phyloP scores from a whole-genome alignment of 495 filamentous ascomycete genomes.

The Hypoxylon rickii region DNA sequence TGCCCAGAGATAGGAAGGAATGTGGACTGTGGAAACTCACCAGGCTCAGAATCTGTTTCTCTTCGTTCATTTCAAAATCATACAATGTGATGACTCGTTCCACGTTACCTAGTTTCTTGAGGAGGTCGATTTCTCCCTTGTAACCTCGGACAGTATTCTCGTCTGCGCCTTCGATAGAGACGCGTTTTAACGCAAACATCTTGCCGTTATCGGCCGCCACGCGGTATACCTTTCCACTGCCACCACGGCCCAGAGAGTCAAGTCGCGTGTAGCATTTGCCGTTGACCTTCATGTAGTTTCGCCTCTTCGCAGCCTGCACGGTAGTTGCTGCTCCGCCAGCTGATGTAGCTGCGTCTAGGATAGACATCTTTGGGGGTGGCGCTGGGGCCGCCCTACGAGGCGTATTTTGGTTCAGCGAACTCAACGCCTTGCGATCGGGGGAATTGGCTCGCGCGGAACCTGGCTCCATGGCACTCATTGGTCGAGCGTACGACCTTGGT shows the following conservation, averaged over 20 bases:
- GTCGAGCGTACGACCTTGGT: constrained; percentile 56
- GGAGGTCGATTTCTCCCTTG: constrained; percentile 94
- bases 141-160: constrained; percentile 81
- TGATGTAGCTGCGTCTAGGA: constrained; percentile 87
- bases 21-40: constrained; percentile 49
- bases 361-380: constrained; percentile 91
- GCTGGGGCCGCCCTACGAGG: constrained; percentile 79
- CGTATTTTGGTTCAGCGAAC: constrained; percentile 77
- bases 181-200: constrained; percentile 90
- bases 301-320: constrained; percentile 72
- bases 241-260: constrained; percentile 88
- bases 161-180: constrained; percentile 88
- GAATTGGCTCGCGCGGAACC: constrained; percentile 42
- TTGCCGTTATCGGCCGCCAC: constrained; percentile 97
- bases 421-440: constrained; percentile 71
- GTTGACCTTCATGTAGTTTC: constrained; percentile 82
- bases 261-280: constrained; percentile 87
- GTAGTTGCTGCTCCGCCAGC: constrained; percentile 77
- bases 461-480: constrained; percentile 39
- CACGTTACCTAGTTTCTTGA: constrained; percentile 78
- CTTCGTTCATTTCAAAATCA: constrained; percentile 90
- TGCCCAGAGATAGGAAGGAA: background rate
- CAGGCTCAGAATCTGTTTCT: constrained; percentile 83
- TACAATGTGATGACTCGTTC: constrained; percentile 88
- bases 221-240: constrained; percentile 90